Conservation (phyloP, 768 basidiomycete genomes). For the Coprinopsis strossmayeri region DNA sequence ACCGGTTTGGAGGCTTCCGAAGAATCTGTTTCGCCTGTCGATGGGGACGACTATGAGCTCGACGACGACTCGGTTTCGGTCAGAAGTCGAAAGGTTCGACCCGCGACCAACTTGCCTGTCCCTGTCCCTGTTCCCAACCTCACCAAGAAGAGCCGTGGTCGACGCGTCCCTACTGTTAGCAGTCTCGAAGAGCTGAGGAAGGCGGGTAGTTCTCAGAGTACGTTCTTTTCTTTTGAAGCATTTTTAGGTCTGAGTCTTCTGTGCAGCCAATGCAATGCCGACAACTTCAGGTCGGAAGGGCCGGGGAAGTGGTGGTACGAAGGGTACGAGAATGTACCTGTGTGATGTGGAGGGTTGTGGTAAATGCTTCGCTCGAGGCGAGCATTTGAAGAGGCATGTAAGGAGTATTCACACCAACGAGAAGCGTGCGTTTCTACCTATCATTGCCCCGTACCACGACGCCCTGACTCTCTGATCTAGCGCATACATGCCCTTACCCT, state of each 20-base stretch:
- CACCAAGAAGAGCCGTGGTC: constrained; percentile 65
- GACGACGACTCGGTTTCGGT: constrained; percentile 23
- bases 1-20: constrained; percentile 9
- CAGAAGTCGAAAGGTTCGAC: constrained; percentile 19
- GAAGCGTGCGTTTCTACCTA: constrained; percentile 60
- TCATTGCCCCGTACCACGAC: constrained; percentile 8
- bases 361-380: constrained; percentile 82
- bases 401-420: constrained; percentile 88
- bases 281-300: constrained; percentile 12
- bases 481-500: constrained; percentile 74
- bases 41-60: constrained; percentile 14
- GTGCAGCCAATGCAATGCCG: constrained; percentile 10
- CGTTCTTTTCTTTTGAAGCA: background rate
- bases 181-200: constrained; percentile 29
- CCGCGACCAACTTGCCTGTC: constrained; percentile 32
- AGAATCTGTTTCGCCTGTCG: background rate
- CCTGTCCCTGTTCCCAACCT: constrained; percentile 64
- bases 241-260: constrained; percentile 1
- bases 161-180: constrained; percentile 52
- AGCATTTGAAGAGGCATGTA: constrained; percentile 87
- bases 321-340: constrained; percentile 45
- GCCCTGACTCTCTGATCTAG: constrained; percentile 31
- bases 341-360: constrained; percentile 81
- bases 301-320: constrained; percentile 27
- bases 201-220: constrained; percentile 17